A percentile compares a stretch with the other conserved stretches of the same genome.
These are phyloP conservation scores for Nevesoporus exiguus DNA, from an alignment of 768 basidiomycete species.

Conservation along the genomic window DNA sequence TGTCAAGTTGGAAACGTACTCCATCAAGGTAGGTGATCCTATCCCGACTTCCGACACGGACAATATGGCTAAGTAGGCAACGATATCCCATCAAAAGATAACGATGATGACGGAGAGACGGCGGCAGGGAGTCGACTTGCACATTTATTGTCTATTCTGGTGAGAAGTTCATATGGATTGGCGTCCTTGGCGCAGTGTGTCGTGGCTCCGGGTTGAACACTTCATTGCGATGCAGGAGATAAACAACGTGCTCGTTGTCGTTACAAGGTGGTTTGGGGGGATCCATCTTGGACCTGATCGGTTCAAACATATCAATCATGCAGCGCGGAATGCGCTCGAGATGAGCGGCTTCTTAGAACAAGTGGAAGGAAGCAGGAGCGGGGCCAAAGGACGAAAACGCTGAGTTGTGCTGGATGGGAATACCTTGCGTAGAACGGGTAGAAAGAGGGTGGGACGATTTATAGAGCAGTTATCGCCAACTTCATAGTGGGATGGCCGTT, in stretches of 20 bases:
- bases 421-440: too few relatives aligned
- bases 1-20: constrained; percentile 63
- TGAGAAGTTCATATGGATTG: constrained; percentile 31
- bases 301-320: constrained; percentile 93
- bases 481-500: too few relatives aligned
- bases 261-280: constrained; percentile 93
- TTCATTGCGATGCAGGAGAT: constrained; percentile 50
- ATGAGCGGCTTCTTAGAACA: constrained; percentile 79
- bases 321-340: constrained; percentile 88
- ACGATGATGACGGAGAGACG: constrained; percentile 93
- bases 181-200: background rate
- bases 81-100: constrained; percentile 49
- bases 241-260: constrained; percentile 82
- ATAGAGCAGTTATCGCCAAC: too few relatives aligned
- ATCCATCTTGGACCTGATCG: constrained; percentile 86
- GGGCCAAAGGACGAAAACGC: constrained; percentile 27
- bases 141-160: constrained; percentile 86
- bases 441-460: background rate
- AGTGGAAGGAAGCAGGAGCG: constrained; percentile 28
- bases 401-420: constrained; percentile 15
- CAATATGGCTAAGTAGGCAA: background rate
- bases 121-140: constrained; percentile 89
- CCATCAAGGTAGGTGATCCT: constrained; percentile 59
- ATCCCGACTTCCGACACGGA: background rate
- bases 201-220: background rate